phyloP scores from a whole-genome alignment of 2,329 filamentous ascomycete species.

The Neurospora crassa region DNA sequence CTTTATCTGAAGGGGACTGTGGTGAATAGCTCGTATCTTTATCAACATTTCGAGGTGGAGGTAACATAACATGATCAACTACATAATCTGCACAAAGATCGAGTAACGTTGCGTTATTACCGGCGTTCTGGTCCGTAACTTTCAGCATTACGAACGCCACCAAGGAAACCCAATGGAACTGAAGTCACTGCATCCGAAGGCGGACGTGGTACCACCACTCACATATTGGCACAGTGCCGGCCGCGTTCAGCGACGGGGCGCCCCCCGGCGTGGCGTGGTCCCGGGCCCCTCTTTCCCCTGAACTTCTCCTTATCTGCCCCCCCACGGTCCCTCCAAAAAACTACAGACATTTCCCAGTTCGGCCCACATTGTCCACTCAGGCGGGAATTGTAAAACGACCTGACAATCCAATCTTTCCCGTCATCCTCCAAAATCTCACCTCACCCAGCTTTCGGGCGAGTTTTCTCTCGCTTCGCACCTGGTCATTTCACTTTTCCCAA shows the following conservation, averaged over 20 bases:
- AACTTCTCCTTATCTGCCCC: background rate
- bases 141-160: background rate
- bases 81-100: background rate
- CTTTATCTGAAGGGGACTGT: background rate
- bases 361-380: background rate
- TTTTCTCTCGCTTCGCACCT: constrained; percentile 15
- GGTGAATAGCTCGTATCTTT: background rate
- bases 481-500: constrained; percentile 4
- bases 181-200: background rate
- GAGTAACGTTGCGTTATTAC: background rate
- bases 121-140: background rate
- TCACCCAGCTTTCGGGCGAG: constrained; percentile 15
- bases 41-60: background rate
- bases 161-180: background rate
- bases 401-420: background rate
- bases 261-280: background rate
- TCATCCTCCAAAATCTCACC: constrained; percentile 4
- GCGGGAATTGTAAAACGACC: background rate
- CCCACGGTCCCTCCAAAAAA: background rate
- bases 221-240: background rate
- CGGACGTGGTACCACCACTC: background rate
- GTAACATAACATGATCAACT: background rate
- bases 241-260: background rate
- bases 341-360: background rate
- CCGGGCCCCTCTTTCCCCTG: background rate